Conservation (phyloP, 176 grass and related monocot species). For the Panicum miliaceum region DNA sequence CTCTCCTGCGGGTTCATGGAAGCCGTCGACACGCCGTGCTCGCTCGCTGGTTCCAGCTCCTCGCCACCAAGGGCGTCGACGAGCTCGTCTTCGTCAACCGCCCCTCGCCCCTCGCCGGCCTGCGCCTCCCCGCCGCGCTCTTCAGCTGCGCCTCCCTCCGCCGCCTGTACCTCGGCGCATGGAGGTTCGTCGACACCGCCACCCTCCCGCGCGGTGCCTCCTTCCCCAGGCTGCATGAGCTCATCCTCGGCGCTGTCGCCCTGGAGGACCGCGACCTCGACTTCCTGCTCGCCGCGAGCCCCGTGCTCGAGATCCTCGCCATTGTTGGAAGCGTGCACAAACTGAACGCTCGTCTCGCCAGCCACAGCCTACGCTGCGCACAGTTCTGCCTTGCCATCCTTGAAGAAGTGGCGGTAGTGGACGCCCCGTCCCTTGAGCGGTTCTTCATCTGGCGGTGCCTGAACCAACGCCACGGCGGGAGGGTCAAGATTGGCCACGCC, state of each 20-base stretch:
- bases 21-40: background rate
- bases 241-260: background rate
- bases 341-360: background rate
- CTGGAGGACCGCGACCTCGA: constrained; percentile 5
- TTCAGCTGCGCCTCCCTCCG: constrained; percentile 21
- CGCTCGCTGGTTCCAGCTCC: constrained; percentile 25
- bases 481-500: constrained; percentile 28
- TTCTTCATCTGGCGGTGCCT: constrained; percentile 13
- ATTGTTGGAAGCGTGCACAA: background rate
- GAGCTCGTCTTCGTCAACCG: constrained; percentile 33
- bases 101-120: background rate
- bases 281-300: background rate
- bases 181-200: constrained; percentile 10
- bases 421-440: constrained; percentile 7
- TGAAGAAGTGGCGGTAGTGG: constrained; percentile 11
- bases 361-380: constrained; percentile 31
- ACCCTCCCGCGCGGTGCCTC: background rate
- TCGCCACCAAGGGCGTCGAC: constrained; percentile 30
- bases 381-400: background rate
- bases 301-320: constrained; percentile 11
- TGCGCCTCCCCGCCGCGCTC: constrained; percentile 10
- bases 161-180: constrained; percentile 24
- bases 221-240: background rate
- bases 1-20: constrained; percentile 17
- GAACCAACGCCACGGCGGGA: background rate